Base-by-base conservation (phyloP, 2,329 filamentous ascomycete species). In the Mycosphaerella sp. region DNA sequence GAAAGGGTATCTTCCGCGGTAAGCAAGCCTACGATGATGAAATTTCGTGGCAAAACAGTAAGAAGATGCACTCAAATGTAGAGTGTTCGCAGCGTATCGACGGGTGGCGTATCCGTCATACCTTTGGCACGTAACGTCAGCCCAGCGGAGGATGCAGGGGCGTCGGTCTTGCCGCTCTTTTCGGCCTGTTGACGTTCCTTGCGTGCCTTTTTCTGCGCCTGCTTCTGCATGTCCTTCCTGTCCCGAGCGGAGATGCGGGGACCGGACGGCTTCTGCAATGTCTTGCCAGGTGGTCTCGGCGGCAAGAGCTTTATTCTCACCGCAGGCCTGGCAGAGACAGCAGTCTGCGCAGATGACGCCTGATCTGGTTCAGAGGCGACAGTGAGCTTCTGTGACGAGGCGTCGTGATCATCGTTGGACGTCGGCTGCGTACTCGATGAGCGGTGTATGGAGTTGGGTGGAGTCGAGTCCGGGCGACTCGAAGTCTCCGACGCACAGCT, bases 141-240 rank as follows among this genome's bases (percentile, higher is more conserved):
- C 21, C 67, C 67, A 11, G 64, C 63, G 14, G 14, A 17, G 2
- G 56, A 44, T 1, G 62, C 54, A 3, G 63, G 55, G n/a, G 57
- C 60, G 11, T 61, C 51, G n/a, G 54, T 51, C n/a, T 55, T 49
- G 7, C 26, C 48, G 39, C 36, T 39, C 36, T 62, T 55, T 26
- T 58, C 54, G 6, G 57, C 63, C 48, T 69, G 68, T 39, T 67
- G 61, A 7, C 72, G 68, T 55, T 72, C 68, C 53, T 71, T 72
- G 32, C 69, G 65, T 26, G 71, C 72, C 11, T 70, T 68, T 51
- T 74, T 74, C 53, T 73, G 71, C 6, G 70, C 70, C 48, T 67
- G 67, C 65, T 74, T 74, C 58, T 71, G 69, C 42, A 71, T 68
- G 50, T 69, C 68, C 54, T 71, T 71, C 32, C 64, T 65, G 26